Evolutionary conservation across 1,139 yeast genomes (phyloP).

Genomic region (Geotrichum australiense): DNA sequence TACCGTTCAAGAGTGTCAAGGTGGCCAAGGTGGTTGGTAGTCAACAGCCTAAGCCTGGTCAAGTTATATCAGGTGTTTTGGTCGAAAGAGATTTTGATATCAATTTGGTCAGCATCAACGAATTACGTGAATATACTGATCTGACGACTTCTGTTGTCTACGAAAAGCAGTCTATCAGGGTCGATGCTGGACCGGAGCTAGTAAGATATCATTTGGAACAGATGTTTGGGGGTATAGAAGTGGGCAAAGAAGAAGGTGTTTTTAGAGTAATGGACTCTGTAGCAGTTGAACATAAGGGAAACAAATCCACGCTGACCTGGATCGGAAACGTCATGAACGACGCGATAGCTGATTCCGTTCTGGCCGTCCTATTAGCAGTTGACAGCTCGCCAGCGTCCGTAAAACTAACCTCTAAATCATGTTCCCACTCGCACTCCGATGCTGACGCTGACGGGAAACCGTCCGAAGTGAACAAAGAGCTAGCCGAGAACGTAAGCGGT

Average conservation of each 20-base stretch:
- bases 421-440: slow-evolving; percentile 29
- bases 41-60: slow-evolving; percentile 31
- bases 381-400: slow-evolving; percentile 96
- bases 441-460: slow-evolving; percentile 1
- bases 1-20: slow-evolving; percentile 76
- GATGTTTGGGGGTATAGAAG: slow-evolving; percentile 84
- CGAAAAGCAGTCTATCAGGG: slow-evolving; percentile 70
- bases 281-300: slow-evolving; percentile 26
- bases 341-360: slow-evolving; percentile 87
- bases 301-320: slow-evolving; percentile 66
- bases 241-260: slow-evolving; percentile 41
- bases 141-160: slow-evolving; percentile 78
- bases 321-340: slow-evolving; percentile 84
- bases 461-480: slow-evolving; percentile 31
- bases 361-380: slow-evolving; percentile 83
- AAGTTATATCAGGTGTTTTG: slow-evolving; percentile 72
- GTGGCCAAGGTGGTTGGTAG: slow-evolving; percentile 64
- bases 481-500: slow-evolving; percentile 56
- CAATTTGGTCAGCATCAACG: slow-evolving; percentile 73
- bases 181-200: slow-evolving; percentile 74
- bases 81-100: slow-evolving; percentile 89
- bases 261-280: slow-evolving; percentile 46
- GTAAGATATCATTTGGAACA: slow-evolving; percentile 87
- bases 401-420: slow-evolving; percentile 61
- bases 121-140: slow-evolving; percentile 82